phyloP scores from a whole-genome alignment of 2,329 filamentous ascomycete genomes.

The Pseudogymnoascus sp. region DNA sequence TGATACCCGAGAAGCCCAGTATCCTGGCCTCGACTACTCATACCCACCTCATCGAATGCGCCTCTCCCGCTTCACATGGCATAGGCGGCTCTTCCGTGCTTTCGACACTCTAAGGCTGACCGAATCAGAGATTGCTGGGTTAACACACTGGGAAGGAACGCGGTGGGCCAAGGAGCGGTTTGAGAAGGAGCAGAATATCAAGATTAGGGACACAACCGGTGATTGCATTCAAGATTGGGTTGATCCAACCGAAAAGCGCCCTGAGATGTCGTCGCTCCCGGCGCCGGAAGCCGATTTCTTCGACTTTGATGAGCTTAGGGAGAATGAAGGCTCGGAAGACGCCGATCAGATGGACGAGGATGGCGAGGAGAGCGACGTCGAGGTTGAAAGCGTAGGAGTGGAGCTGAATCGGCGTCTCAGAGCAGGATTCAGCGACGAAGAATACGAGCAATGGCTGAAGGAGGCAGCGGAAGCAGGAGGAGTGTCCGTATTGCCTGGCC shows the following conservation, averaged over 20 bases:
- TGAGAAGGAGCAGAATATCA: slow-evolving; percentile 64
- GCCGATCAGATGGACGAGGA: slow-evolving; percentile 27
- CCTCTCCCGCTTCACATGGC: slow-evolving; percentile 69
- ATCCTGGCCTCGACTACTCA: slow-evolving; percentile 73
- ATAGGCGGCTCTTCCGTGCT: slow-evolving; percentile 65
- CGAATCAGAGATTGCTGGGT: slow-evolving; percentile 56
- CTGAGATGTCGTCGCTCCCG: slow-evolving; percentile 14
- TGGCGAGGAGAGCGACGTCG: slow-evolving; percentile 45
- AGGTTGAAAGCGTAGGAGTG: slow-evolving; percentile 51
- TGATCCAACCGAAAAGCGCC: slow-evolving; percentile 32
- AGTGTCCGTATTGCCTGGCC: slow-evolving; percentile 39
- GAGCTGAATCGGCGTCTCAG: slow-evolving; percentile 57
- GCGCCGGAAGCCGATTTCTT: slow-evolving; percentile 20
- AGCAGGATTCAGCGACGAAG: slow-evolving; percentile 58
- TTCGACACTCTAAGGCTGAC: slow-evolving; percentile 65
- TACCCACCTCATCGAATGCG: slow-evolving; percentile 65
- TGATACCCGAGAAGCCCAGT: slow-evolving; percentile 71
- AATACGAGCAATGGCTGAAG: slow-evolving; percentile 69
- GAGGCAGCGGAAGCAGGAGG: slow-evolving; percentile 57
- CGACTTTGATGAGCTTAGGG: slow-evolving; percentile 30
- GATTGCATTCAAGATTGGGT: slow-evolving; percentile 59
- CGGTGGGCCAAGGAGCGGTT: slow-evolving; percentile 76
- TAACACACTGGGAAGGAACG: slow-evolving; percentile 78
- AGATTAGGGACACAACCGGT: slow-evolving; percentile 62
- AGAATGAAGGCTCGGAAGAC: slow-evolving; percentile 31